Evolutionary conservation across 75 land plant genomes (phyloP).

Genomic region (Picea sitchensis): DNA sequence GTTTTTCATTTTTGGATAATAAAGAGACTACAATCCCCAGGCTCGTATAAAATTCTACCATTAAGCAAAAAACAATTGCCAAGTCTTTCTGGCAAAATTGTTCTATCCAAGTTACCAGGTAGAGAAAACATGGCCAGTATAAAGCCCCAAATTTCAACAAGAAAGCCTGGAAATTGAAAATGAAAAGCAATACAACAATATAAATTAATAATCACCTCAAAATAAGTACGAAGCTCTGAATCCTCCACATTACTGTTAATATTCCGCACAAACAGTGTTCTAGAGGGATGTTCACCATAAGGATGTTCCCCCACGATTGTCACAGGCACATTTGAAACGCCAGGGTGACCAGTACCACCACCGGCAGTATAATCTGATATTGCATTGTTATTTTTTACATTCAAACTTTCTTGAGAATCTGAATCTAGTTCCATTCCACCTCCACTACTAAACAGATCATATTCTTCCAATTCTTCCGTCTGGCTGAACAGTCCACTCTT

Average conservation of each 20-base stretch:
- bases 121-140: background rate
- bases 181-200: conserved; percentile 1
- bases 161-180: background rate
- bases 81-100: background rate
- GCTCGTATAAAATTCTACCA: too few species aligned
- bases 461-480: conserved; percentile 79
- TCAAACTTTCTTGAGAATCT: conserved; percentile 51
- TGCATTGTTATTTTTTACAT: conserved; percentile 29
- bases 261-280: conserved; percentile 81
- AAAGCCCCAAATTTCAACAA: background rate
- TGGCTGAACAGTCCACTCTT: conserved; percentile 31
- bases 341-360: conserved; percentile 38
- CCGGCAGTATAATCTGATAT: conserved; percentile 36
- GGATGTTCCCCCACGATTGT: conserved; percentile 93
- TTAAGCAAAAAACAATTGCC: too few species aligned
- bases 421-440: conserved; percentile 89
- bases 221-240: conserved; percentile 60
- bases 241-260: conserved; percentile 90
- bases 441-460: conserved; percentile 86
- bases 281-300: conserved; percentile 95
- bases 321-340: conserved; percentile 56
- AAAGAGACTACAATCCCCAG: too few species aligned
- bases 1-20: background rate
- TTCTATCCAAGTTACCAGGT: background rate
- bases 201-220: conserved; percentile 47